Base-by-base conservation (phyloP, 1,284 basidiomycete genomes). In the Puccinia hordei region DNA sequence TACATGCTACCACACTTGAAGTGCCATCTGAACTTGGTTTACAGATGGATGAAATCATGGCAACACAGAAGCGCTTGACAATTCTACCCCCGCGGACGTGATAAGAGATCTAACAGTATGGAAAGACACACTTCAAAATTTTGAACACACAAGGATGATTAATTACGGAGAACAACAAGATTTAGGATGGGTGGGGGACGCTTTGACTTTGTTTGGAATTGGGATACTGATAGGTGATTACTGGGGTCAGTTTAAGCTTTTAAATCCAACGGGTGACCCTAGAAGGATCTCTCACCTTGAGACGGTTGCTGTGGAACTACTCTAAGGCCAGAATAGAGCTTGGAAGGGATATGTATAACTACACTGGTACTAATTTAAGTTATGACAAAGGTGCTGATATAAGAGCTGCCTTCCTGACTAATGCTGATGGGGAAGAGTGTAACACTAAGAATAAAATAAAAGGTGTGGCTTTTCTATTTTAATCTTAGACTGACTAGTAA, bases 171-270 rank as follows among this genome's bases (percentile, higher is more conserved):
- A 3, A 35, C 57, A 8, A 19, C 3, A 9, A 15, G 53, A 73
- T 22, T 13, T 53, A 6, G 51, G 22, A 0, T 73, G 72, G 72
- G 53, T 73, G 1, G 72, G 72, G 19, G 72, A 73, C 55, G 35
- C 33, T 0, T 59, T n/a, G 2, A 74, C 53, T 10, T 53, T 27
- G 0, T 74, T n/a, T 24, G 57, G 73, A 2, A 22, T 74, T 6
- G 55, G 69, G n/a, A n/a, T 72, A 19, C 3, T 38, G 19, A 0
- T 74, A 1, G 27, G 53, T 2, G 10, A 41, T 0, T 2, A 53
- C 6, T 61, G 73, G 73, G 4, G 55, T 13, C 49, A 38, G 13
- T 74, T 74, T 30, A n/a, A 53, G 27, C 22, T 72, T 1, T 0
- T 4, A 10, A 22, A 53, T 51, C 22, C 30, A 30, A 10, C 15